Base-by-base conservation (phyloP, 2,329 filamentous ascomycete species). In the Talaromyces sp. region DNA sequence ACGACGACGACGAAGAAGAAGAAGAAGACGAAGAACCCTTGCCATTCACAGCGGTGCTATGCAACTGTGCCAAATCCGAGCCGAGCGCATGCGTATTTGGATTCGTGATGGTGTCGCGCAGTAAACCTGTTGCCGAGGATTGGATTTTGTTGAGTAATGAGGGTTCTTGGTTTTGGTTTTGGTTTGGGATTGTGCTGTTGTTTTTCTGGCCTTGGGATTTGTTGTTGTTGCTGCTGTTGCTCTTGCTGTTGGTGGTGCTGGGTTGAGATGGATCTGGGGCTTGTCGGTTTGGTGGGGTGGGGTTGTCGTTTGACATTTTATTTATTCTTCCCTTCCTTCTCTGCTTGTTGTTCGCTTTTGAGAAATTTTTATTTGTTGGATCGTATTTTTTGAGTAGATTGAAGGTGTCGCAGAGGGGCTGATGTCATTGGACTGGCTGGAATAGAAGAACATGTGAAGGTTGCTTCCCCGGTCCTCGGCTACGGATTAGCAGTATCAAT, bases 101-200 rank as follows among this genome's bases (percentile, higher is more conserved):
- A 24, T 65, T 59, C 50, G 61, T 63, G 52, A 77, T 70, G n/a
- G 69, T 65, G 63, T 69, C 70, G 24, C 68, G 67, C 24, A 73
- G 64, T 31, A 78, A 69, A 0, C 69, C 67, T 12, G 65, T 68
- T 31, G 75, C 75, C 27, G 75, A 78, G 54, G 67, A 65, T 57
- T 72, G 69, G 48, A 72, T 70, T 27, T 67, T 66, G 56, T 48
- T 57, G 17, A 69, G 55, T 17, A 75, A 59, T 17, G 70, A 72
- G 21, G 61, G 58, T 62, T 66, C 63, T 38, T 64, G 53, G 26
- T 59, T 54, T 29, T 54, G 58, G 54, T 57, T 58, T 14, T 58
- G 43, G 27, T n/a, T n/a, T n/a, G n/a, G n/a, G n/a, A n/a, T n/a
- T n/a, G n/a, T n/a, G n/a, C n/a, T 52, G 38, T 21, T 32, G 55